Conservation (phyloP, 225 moss, liverwort and hornwort species). For the Polytrichum formosum region DNA sequence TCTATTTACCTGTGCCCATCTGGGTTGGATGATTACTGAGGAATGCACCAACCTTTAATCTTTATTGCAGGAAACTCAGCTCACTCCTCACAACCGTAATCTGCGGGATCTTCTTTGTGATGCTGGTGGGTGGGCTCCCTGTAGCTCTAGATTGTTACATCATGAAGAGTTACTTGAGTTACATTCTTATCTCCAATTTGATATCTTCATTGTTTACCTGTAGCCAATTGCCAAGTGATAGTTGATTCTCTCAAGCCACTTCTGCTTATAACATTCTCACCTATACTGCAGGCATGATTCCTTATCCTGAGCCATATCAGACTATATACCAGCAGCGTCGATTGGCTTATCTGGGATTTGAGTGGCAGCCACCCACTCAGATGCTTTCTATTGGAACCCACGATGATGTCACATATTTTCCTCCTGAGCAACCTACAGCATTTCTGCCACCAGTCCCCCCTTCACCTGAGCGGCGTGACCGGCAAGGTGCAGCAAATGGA, state of each 20-base stretch:
- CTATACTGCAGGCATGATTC: slow-evolving; percentile 79
- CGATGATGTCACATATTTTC: slow-evolving; percentile 80
- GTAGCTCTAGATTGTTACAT: background rate
- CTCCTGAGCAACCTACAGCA: slow-evolving; percentile 66
- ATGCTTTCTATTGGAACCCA: slow-evolving; percentile 71
- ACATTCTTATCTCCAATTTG: no score
- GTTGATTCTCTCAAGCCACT: background rate
- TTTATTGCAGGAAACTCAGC: slow-evolving; percentile 82
- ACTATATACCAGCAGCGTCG: slow-evolving; percentile 90
- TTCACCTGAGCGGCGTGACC: slow-evolving; percentile 67
- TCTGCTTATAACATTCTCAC: slow-evolving; percentile 5
- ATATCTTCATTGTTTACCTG: no score
- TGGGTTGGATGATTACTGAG: background rate
- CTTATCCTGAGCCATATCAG: slow-evolving; percentile 93
- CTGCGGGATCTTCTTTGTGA: slow-evolving; percentile 92
- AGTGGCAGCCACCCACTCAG: slow-evolving; percentile 83
- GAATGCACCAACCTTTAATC: slow-evolving; percentile 9
- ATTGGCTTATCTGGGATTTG: slow-evolving; percentile 79
- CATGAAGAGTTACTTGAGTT: no score
- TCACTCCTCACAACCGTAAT: slow-evolving; percentile 86
- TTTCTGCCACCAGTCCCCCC: slow-evolving; percentile 58
- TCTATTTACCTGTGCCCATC: no score
- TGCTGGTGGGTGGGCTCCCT: slow-evolving; percentile 51
- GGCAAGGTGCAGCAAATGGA: slow-evolving; percentile 41
- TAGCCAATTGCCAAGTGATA: no score